phyloP scores from a whole-genome alignment of 2,329 filamentous ascomycete genomes.

The Stemphylium lycopersici region DNA sequence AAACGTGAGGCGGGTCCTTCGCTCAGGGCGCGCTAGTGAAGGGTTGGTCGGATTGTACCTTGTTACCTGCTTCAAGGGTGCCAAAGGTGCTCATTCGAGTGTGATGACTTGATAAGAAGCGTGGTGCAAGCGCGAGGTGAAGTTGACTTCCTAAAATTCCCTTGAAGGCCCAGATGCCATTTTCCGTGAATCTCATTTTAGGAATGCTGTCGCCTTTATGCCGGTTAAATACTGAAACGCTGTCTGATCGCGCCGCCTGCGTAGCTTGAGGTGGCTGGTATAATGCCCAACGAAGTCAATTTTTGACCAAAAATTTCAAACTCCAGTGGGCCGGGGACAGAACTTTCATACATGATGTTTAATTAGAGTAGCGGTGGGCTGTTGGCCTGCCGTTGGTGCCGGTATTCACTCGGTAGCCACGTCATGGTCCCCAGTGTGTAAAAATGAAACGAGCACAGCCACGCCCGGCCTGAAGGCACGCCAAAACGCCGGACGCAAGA shows the following conservation, averaged over 20 bases:
- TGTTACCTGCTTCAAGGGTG: no score
- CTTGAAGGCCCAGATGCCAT: background rate
- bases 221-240: background rate
- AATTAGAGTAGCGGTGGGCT: background rate
- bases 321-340: background rate
- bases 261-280: background rate
- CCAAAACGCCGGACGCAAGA: slow-evolving; percentile 8
- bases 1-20: no score
- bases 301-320: background rate
- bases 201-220: background rate
- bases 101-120: no score
- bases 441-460: slow-evolving; percentile 24
- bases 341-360: background rate
- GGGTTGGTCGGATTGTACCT: no score
- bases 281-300: background rate
- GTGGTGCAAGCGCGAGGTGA: no score
- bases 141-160: no score
- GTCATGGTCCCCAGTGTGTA: slow-evolving; percentile 14
- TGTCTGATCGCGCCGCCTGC: background rate
- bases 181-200: background rate
- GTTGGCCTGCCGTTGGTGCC: slow-evolving; percentile 10
- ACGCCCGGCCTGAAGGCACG: slow-evolving; percentile 9
- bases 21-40: no score
- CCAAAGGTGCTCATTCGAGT: no score
- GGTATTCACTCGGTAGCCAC: slow-evolving; percentile 18